Evolutionary conservation across 1,284 basidiomycete species (phyloP), one percentile per base, ranked within the genome.

Genomic region (Ceratobasidium sp.): DNA sequence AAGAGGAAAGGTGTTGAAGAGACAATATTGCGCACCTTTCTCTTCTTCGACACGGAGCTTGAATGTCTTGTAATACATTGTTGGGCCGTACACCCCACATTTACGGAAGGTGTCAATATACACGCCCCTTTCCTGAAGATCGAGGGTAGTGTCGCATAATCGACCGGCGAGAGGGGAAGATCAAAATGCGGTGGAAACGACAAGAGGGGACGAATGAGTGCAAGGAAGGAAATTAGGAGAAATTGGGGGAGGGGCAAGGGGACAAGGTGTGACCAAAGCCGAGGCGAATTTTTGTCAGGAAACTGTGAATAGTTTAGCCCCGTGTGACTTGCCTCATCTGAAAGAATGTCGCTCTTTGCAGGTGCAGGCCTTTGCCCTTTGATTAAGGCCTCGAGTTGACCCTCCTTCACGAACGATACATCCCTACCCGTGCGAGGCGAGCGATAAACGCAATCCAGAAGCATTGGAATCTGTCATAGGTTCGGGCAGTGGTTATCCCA

Each of bases 61-160:
- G 18, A 81, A 79, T 1, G 89, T 90, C 32, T 89, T 85, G 75
- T 92, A 92, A 78, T 91, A 92, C 72, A 88, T 89, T 12, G 91
- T 79, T 1, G 90, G 88, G 0, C 89, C 89, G 26, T 83, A 82
- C 87, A 92, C 87, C 30, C 76, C 76, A n/a, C 85, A 85, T 73
- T 83, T 81, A 21, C 39, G 36, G 53, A 69, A 69, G 16, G 39
- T 46, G 23, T 57, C 28, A 45, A 57, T 57, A 18, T 69, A 69
- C 41, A 57, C 39, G 32, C 52, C 41, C 26, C 65, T 34, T 32
- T 69, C 79, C 72, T 69, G 41, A 82, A 72, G 84, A 80, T 12
- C 82, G 77, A 18, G 82, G 23, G 75, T 89, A 87, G 74, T 43
- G 53, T 26, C 32, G 53, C 53, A 57, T 57, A 85, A 84, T 26